These are phyloP conservation scores for Naganishia randhawae DNA, from an alignment of 768 basidiomycete species.

Conservation along the genomic window DNA sequence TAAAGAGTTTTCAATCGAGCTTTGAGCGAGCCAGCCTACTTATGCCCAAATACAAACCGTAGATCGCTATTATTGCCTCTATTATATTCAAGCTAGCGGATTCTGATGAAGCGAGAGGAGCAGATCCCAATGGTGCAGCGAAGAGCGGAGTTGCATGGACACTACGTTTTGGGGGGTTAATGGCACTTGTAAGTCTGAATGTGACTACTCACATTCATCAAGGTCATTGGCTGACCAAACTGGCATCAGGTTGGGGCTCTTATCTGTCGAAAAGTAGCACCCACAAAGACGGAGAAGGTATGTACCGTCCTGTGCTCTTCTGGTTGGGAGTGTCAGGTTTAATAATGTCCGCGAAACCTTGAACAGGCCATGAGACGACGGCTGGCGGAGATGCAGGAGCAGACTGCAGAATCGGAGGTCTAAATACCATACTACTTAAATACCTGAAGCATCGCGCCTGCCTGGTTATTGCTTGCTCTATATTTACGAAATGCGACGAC, in stretches of 20 bases:
- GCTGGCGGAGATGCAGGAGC: slow-evolving; percentile 68
- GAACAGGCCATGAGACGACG: slow-evolving; percentile 66
- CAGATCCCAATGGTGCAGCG: slow-evolving; percentile 51
- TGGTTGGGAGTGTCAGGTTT: background rate
- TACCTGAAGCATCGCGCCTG: background rate
- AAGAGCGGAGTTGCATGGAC: slow-evolving; percentile 88
- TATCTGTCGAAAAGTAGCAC: slow-evolving; percentile 75
- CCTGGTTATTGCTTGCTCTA: background rate
- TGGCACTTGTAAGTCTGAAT: slow-evolving; percentile 59
- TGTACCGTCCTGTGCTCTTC: slow-evolving; percentile 34
- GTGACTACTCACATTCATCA: background rate
- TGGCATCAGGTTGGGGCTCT: slow-evolving; percentile 61
- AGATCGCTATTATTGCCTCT: slow-evolving; percentile 83
- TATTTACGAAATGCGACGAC: slow-evolving; percentile 1
- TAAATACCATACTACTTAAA: background rate
- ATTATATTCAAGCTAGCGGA: slow-evolving; percentile 80
- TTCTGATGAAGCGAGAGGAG: slow-evolving; percentile 25
- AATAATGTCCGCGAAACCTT: background rate
- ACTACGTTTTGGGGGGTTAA: slow-evolving; percentile 82
- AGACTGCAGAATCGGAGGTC: slow-evolving; percentile 57
- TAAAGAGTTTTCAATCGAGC: background rate
- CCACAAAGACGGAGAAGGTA: slow-evolving; percentile 77
- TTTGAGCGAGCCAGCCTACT: background rate
- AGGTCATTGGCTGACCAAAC: background rate
- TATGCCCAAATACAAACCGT: background rate